Base-by-base conservation (phyloP, 257 asterid genomes). In the Penstemon newberryi region DNA sequence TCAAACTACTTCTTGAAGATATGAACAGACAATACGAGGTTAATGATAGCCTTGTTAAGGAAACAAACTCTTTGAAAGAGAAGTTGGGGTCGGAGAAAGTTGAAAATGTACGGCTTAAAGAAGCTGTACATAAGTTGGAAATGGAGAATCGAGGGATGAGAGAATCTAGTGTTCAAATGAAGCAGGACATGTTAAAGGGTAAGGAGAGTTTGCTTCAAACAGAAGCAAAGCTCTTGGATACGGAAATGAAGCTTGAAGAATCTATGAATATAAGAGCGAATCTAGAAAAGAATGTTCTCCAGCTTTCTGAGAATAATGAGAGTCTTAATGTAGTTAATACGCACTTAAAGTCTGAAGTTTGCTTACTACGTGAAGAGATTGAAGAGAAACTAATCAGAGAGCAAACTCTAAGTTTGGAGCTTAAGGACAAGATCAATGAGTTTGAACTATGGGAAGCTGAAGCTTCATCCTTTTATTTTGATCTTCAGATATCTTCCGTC, bases 401-500 rank as follows among this genome's bases (percentile, higher is more conserved):
- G 82, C 84, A 84, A 73, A 72, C 72, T 65, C 64, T 86, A 57
- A 70, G 82, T 73, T 83, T 82, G 4, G 87, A 88, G 70, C 84
- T 90, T 46, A 81, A 80, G 72, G 89, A 79, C 11, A 86, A 76
- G 79, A 86, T 69, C 79, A 72, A 71, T 10, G 96, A 86, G 47
- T 81, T 73, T 41, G 95, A 88, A 75, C 83, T 88, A 40, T 89
- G 96, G 96, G 95, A 92, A 80, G 85, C 85, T 5, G 98, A 92
- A 73, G 96, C 97, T 9, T 73, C 95, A 3, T 71, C 90, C 0
- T 89, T 90, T 70, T 92, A 88, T 55, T 85, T 90, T 62, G 96
- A 89, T 79, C 91, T 87, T 79, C 96, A 92, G 75, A 84, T 82
- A 56, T 89, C 97, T 44, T 86, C 97, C 4, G 52, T 89, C 47